These are phyloP conservation scores for Phytophthora cactorum DNA, from an alignment of 352 stramenopile genomes.

Conservation along the genomic window DNA sequence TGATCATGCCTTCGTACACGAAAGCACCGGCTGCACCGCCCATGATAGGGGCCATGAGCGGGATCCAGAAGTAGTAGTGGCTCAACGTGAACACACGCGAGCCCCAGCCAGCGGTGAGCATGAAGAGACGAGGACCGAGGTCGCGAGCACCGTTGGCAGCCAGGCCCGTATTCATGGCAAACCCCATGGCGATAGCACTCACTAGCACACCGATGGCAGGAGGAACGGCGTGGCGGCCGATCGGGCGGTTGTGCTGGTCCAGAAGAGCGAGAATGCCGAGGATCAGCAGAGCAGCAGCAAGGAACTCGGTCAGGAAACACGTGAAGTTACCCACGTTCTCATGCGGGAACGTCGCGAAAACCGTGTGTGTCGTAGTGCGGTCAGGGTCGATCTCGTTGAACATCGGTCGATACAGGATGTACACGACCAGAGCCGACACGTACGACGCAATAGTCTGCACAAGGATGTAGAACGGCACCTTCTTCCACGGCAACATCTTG, in stretches of 20 bases:
- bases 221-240: constrained; percentile 68
- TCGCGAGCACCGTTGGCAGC: constrained; percentile 76
- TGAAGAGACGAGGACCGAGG: constrained; percentile 71
- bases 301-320: constrained; percentile 49
- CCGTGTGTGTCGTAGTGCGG: constrained; percentile 30
- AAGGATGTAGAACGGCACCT: constrained; percentile 52
- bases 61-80: constrained; percentile 79
- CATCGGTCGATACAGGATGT: constrained; percentile 55
- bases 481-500: constrained; percentile 49
- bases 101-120: constrained; percentile 65
- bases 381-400: constrained; percentile 51
- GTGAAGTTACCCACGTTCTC: constrained; percentile 40
- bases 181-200: constrained; percentile 73
- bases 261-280: constrained; percentile 73
- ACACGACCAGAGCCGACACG: constrained; percentile 45
- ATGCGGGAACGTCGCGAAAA: constrained; percentile 50
- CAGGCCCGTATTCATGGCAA: constrained; percentile 84
- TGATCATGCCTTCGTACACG: no score
- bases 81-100: constrained; percentile 69
- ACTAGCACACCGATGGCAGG: constrained; percentile 78
- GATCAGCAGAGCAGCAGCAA: constrained; percentile 53
- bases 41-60: constrained; percentile 69
- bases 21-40: constrained; percentile 33
- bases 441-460: constrained; percentile 49
- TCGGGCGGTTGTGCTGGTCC: constrained; percentile 78